Base-by-base conservation (phyloP, 2,329 filamentous ascomycete species). In the Ophiocordyceps camponoti-rufipedis region DNA sequence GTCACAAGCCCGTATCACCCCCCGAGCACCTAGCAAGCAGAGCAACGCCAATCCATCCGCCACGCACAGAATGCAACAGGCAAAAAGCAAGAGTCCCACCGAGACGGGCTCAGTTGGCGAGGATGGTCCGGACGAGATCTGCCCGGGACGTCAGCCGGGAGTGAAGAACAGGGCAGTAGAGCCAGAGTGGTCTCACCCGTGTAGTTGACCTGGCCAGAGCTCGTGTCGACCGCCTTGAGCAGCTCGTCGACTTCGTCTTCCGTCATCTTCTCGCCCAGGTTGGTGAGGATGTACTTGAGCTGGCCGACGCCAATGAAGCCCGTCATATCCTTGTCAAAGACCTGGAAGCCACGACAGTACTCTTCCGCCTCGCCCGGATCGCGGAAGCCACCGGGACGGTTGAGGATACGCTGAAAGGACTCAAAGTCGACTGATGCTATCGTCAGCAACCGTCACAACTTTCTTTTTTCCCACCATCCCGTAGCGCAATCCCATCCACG, bases 231-330 rank as follows among this genome's bases (percentile, higher is more conserved):
- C 0, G 88, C 87, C 80, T 96, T 98, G 64, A 98, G 80, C 60
- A 98, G 75, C 74, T 98, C 91, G 63, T 96, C 89, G 43, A 98
- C 91, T 72, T 98, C 91, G 52, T 96, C 91, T 57, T 98, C 89
- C 50, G 83, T 85, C 87, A 98, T 95, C 75, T 96, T 96, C 80
- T 98, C 91, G 57, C 91, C 91, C 56, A 98, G 69, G 63, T 96
- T 96, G 47, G 91, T 98, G 58, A 98, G 69, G 62, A 98, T 89
- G 69, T 98, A 98, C 68, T 94, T 85, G 64, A 98, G 76, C 69
- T 98, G 91, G 48, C 91, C 91, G 52, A 96, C 89, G 47, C 89
- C 91, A 62, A 98, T 96, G 66, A 88, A 95, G 45, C 91, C 91
- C 49, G 87, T 94, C 78, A 94, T 83, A 63, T 98, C 91, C 69